A percentile compares a stretch with the other conserved stretches of the same genome.
Evolutionary conservation across 1,284 basidiomycete genomes (phyloP).

Genomic region (Pterulicium gracile): DNA sequence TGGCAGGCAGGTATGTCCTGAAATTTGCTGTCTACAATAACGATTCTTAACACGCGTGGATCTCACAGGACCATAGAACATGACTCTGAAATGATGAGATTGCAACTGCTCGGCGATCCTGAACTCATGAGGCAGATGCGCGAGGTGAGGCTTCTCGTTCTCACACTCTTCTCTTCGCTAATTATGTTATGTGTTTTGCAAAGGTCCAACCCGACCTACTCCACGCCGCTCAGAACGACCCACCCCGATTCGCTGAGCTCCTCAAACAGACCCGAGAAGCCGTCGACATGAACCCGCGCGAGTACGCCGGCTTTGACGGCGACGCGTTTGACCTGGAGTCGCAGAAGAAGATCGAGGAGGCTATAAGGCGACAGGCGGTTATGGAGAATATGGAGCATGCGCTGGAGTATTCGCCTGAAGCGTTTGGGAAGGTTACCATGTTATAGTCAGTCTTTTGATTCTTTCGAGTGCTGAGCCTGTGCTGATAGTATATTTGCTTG

Average conservation of each 20-base stretch:
- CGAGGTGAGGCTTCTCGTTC: constrained; percentile 32
- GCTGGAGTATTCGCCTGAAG: constrained; percentile 86
- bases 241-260: constrained; percentile 65
- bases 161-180: not conserved
- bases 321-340: constrained; percentile 90
- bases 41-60: not conserved
- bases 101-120: constrained; percentile 81
- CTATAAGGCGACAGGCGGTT: constrained; percentile 84
- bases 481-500: constrained; percentile 4
- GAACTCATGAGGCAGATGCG: constrained; percentile 67
- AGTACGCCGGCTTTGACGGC: constrained; percentile 63
- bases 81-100: constrained; percentile 83
- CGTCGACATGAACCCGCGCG: constrained; percentile 44
- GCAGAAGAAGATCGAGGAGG: constrained; percentile 89
- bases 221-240: constrained; percentile 56
- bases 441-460: constrained; percentile 80
- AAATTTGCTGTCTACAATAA: not conserved
- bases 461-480: constrained; percentile 4
- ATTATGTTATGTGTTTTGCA: constrained; percentile 3
- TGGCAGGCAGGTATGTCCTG: constrained; percentile 51
- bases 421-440: constrained; percentile 93
- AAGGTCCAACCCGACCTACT: constrained; percentile 79
- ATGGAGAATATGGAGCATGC: constrained; percentile 89
- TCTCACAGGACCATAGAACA: constrained; percentile 46
- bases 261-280: constrained; percentile 51